These are phyloP conservation scores for Graphium sp. DNA, from an alignment of 2,329 filamentous ascomycete species.

Conservation along the genomic window DNA sequence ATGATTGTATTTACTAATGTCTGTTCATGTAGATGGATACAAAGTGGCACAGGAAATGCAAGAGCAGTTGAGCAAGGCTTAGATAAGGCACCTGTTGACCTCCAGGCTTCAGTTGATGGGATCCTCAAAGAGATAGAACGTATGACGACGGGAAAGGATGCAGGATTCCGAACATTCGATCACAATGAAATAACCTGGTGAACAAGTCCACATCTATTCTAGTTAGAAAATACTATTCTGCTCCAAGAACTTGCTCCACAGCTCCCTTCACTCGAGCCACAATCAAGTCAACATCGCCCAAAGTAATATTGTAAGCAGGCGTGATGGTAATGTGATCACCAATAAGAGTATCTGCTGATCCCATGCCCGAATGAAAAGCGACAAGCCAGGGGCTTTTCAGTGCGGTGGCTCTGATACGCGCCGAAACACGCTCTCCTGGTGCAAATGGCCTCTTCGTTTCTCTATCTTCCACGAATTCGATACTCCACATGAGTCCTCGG, in stretches of 20 bases:
- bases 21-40: no score
- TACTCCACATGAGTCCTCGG: constrained; percentile 30
- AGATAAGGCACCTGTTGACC: no score
- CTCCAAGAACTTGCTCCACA: constrained; percentile 1
- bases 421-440: constrained; percentile 9
- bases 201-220: no score
- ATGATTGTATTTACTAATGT: no score
- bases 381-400: constrained; percentile 9
- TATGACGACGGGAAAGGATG: no score
- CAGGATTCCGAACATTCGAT: no score
- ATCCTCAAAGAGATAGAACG: no score
- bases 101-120: no score
- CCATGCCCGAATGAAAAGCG: constrained; percentile 45
- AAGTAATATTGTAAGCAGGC: constrained; percentile 49
- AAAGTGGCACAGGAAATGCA: no score
- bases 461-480: constrained; percentile 26
- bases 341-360: constrained; percentile 37
- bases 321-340: constrained; percentile 58
- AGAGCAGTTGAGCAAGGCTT: no score
- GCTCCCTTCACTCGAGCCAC: background rate
- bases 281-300: constrained; percentile 8
- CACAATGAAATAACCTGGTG: no score
- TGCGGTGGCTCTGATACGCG: background rate
- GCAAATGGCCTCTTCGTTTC: constrained; percentile 18
- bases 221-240: no score